Conservation (phyloP, 1,284 basidiomycete genomes). For the Hypsizygus ulmarius region DNA sequence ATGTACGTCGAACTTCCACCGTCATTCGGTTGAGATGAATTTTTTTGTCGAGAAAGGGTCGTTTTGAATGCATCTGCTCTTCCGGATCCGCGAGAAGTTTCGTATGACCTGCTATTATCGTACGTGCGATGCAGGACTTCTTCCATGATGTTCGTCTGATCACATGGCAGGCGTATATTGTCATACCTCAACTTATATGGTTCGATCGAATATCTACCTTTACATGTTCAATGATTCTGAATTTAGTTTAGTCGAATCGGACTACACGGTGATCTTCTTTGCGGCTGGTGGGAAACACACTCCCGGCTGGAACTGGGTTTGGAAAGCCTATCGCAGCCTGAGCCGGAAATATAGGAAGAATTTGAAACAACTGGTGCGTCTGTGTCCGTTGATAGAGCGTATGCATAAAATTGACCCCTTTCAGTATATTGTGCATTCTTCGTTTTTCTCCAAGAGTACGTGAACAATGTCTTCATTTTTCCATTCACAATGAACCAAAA, state of each 20-base stretch:
- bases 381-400: conserved; percentile 2
- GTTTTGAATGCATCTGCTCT: conserved; percentile 78
- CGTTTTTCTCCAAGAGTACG: conserved; percentile 83
- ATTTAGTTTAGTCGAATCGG: conserved; percentile 75
- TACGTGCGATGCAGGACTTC: conserved; percentile 39
- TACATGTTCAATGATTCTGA: neutral
- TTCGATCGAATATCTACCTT: conserved; percentile 30
- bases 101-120: conserved; percentile 76
- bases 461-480: conserved; percentile 9
- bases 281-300: conserved; percentile 75
- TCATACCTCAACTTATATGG: conserved; percentile 78
- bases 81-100: conserved; percentile 73
- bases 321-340: conserved; percentile 82
- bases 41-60: conserved; percentile 49
- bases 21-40: conserved; percentile 12
- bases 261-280: conserved; percentile 85
- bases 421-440: conserved; percentile 82
- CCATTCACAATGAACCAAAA: conserved; percentile 4
- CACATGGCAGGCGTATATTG: conserved; percentile 58
- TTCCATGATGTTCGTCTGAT: conserved; percentile 7
- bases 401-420: conserved; percentile 7
- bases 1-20: conserved; percentile 53
- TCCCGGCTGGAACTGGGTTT: conserved; percentile 86
- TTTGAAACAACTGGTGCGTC: conserved; percentile 70
- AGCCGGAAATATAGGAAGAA: conserved; percentile 86